Conservation (phyloP, 2,329 filamentous ascomycete genomes). For the Metarhizium rileyi region DNA sequence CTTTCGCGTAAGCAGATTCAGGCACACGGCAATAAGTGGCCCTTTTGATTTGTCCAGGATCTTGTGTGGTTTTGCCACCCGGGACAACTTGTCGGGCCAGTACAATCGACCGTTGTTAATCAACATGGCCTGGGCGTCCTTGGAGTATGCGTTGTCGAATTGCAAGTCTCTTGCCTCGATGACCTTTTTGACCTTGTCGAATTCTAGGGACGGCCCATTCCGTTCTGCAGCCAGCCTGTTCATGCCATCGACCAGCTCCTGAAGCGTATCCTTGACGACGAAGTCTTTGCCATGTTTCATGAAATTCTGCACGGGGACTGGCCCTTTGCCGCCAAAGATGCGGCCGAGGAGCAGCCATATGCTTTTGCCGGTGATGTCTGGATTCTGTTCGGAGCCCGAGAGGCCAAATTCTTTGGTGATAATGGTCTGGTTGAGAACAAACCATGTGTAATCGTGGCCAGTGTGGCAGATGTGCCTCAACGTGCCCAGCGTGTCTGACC, state of each 20-base stretch:
- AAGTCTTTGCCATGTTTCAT: conserved; percentile 50
- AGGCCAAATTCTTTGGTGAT: conserved; percentile 53
- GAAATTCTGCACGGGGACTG: conserved; percentile 46
- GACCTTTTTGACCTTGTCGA: conserved; percentile 31
- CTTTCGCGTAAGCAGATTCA: conserved; percentile 53
- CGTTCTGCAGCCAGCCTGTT: conserved; percentile 41
- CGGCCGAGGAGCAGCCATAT: conserved; percentile 41
- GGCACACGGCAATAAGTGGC: conserved; percentile 48
- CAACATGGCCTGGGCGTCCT: conserved; percentile 53
- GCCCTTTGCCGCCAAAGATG: conserved; percentile 41
- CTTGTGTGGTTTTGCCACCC: conserved; percentile 43
- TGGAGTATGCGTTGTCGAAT: conserved; percentile 45
- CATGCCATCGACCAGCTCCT: conserved; percentile 47
- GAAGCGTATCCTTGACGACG: conserved; percentile 44
- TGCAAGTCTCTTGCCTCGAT: conserved; percentile 46
- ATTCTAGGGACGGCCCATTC: conserved; percentile 38
- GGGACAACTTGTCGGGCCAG: conserved; percentile 41
- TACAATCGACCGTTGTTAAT: conserved; percentile 46
- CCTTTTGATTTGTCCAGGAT: conserved; percentile 45
- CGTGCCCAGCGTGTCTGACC: conserved; percentile 46
- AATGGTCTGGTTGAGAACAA: conserved; percentile 48
- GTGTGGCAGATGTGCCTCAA: conserved; percentile 50
- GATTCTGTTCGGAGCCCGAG: conserved; percentile 55
- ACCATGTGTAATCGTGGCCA: conserved; percentile 55
- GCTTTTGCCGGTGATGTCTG: conserved; percentile 49